Evolutionary conservation across 2,329 filamentous ascomycete species (phyloP).

Genomic region (Alternaria brassicicola): DNA sequence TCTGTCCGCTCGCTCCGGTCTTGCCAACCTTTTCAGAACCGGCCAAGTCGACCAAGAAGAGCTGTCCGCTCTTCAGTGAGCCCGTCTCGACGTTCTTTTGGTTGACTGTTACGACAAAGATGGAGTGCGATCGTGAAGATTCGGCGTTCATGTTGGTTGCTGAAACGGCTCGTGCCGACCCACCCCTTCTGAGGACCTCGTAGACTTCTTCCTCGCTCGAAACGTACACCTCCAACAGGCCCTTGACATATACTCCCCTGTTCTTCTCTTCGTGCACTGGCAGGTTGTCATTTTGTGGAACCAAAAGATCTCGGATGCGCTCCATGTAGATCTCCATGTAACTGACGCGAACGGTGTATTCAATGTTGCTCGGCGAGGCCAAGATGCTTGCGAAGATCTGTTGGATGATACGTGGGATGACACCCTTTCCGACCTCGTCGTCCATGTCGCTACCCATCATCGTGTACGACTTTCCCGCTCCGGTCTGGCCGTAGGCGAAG

Average conservation of each 20-base stretch:
- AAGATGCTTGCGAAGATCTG: slow-evolving; percentile 97
- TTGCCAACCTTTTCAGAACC: slow-evolving; percentile 99
- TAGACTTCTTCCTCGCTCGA: slow-evolving; percentile 95
- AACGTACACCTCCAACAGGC: slow-evolving; percentile 91
- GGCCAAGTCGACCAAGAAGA: slow-evolving; percentile 97
- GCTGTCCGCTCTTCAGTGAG: slow-evolving; percentile 92
- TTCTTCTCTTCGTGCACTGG: slow-evolving; percentile 99
- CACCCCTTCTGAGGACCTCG: slow-evolving; percentile 93
- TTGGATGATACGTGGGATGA: slow-evolving; percentile 95
- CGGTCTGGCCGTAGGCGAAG: slow-evolving; percentile 97
- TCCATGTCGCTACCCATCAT: slow-evolving; percentile 99
- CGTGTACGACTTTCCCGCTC: slow-evolving; percentile 97
- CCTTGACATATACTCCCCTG: slow-evolving; percentile 95
- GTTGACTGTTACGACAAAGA: slow-evolving; percentile 94
- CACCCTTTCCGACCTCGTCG: slow-evolving; percentile 84
- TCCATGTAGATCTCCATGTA: slow-evolving; percentile 99
- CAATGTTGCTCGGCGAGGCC: slow-evolving; percentile 88
- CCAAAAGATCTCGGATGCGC: slow-evolving; percentile 89
- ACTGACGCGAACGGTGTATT: slow-evolving; percentile 97
- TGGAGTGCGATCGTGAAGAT: slow-evolving; percentile 96
- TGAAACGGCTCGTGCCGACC: slow-evolving; percentile 85
- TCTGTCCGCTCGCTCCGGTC: slow-evolving; percentile 96
- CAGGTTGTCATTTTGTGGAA: slow-evolving; percentile 92
- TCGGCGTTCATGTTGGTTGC: slow-evolving; percentile 99
- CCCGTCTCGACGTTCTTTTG: slow-evolving; percentile 98